These are phyloP conservation scores for Aspergillus terreus DNA, from an alignment of 2,329 filamentous ascomycete species.

Conservation along the genomic window DNA sequence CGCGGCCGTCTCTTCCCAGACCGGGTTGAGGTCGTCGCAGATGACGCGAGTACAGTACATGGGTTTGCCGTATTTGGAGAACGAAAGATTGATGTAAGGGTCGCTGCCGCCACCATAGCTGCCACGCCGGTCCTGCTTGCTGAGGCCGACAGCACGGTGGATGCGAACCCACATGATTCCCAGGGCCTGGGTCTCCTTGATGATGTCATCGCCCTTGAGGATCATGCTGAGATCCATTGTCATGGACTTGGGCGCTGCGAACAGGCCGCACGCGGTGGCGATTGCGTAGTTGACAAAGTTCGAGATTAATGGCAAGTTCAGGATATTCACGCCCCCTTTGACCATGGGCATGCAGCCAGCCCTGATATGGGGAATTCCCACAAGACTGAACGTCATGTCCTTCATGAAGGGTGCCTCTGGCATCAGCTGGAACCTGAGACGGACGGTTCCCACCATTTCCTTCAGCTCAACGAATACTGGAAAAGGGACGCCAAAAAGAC, in stretches of 20 bases:
- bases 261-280: conserved; percentile 78
- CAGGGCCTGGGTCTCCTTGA: conserved; percentile 78
- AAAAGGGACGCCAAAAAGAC: conserved; percentile 81
- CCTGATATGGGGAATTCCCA: conserved; percentile 85
- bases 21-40: conserved; percentile 86
- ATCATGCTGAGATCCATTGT: conserved; percentile 87
- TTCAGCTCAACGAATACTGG: conserved; percentile 89
- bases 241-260: conserved; percentile 92
- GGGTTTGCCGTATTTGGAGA: conserved; percentile 95
- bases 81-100: conserved; percentile 90
- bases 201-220: conserved; percentile 84
- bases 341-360: conserved; percentile 91
- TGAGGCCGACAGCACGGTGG: conserved; percentile 79
- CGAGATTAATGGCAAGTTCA: conserved; percentile 88
- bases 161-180: conserved; percentile 93
- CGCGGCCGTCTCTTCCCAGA: conserved; percentile 85
- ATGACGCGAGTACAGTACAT: conserved; percentile 98
- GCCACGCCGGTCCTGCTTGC: conserved; percentile 83
- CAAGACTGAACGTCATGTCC: conserved; percentile 85
- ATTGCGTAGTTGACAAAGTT: conserved; percentile 98
- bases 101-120: conserved; percentile 85
- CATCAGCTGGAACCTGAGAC: conserved; percentile 77
- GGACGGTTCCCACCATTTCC: conserved; percentile 82
- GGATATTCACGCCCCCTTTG: conserved; percentile 82
- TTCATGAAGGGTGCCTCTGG: conserved; percentile 92